Evolutionary conservation across 176 grass and related monocot species (phyloP), one percentile per base, ranked within the genome.

Genomic region (Panicum miliaceum): DNA sequence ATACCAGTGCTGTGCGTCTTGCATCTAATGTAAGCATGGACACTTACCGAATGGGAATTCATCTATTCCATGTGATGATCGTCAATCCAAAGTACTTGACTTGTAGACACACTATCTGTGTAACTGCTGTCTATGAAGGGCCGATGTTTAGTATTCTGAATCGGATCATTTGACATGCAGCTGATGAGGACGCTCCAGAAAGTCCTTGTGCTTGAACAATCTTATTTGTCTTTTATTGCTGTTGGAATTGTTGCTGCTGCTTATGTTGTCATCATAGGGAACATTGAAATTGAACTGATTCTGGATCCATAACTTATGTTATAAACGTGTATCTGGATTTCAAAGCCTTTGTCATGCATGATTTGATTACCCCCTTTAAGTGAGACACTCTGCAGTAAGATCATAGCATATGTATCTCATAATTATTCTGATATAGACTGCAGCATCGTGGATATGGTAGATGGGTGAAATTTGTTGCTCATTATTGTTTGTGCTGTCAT

Each of bases 261-360:
- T 47, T 57, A 40, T 83, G 23, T 47, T 65, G 15, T 74, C 18
- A 73, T 69, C 57, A 40, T 53, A 5, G 63, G 38, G 40, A 50
- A 59, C 75, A 3, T 59, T 86, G 68, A 73, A 71, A 32, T 48
- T 78, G 67, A 66, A 37, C 48, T 73, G 47, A 42, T 90, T 52
- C 47, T 29, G 46, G 48, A 26, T 22, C 8, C 12, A 64, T 56
- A 62, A 70, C 53, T 68, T 63, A 6, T 73, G 32, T 83, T 25
- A 74, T 67, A 79, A 67, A 53, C 67, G 77, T 1, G 2, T 52
- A 27, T 22, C 38, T 61, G 18, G 23, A 54, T 80, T 79, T 84
- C 34, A 68, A 69, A 13, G 52, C 47, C 69, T 13, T 13, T 51
- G 59, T 25, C 20, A 38, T 42, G 60, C 38, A 51, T 84, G 82